phyloP scores from a whole-genome alignment of 2,329 filamentous ascomycete genomes.

The Clarireedia sp. region DNA sequence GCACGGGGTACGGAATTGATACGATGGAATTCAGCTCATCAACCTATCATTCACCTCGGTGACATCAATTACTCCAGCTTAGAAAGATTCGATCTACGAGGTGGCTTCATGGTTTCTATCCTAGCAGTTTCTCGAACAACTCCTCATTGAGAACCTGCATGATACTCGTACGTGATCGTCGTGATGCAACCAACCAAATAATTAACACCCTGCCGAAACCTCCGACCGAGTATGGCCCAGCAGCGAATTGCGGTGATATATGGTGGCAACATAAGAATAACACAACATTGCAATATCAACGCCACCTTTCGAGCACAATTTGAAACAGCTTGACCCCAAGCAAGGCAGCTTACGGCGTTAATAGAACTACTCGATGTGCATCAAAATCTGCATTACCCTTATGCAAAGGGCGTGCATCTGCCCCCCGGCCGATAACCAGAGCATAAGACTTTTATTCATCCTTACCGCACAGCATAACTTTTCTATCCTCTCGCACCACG shows the following conservation, averaged over 20 bases:
- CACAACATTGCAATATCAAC: not conserved
- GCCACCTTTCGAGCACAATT: not conserved
- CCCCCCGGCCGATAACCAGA: too few species aligned
- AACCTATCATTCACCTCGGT: not conserved
- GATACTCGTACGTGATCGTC: not conserved
- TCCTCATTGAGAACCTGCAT: not conserved
- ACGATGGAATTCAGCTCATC: slow-evolving; percentile 2
- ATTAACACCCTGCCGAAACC: not conserved
- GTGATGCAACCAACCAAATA: not conserved
- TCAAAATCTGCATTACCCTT: not conserved
- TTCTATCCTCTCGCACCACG: not conserved
- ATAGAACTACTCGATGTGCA: not conserved
- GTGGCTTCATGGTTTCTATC: not conserved
- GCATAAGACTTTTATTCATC: not conserved
- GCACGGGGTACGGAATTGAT: not conserved
- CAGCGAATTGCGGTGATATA: not conserved
- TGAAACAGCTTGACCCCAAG: not conserved
- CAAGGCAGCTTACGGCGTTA: not conserved
- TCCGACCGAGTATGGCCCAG: not conserved
- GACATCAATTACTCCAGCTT: slow-evolving; percentile 3
- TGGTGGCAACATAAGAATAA: not conserved
- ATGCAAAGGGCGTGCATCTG: not conserved
- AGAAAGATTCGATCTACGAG: not conserved
- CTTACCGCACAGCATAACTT: not conserved
- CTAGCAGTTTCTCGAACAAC: not conserved